These are phyloP conservation scores for Colletotrichum agaves DNA, from an alignment of 2,329 filamentous ascomycete species.

Conservation along the genomic window DNA sequence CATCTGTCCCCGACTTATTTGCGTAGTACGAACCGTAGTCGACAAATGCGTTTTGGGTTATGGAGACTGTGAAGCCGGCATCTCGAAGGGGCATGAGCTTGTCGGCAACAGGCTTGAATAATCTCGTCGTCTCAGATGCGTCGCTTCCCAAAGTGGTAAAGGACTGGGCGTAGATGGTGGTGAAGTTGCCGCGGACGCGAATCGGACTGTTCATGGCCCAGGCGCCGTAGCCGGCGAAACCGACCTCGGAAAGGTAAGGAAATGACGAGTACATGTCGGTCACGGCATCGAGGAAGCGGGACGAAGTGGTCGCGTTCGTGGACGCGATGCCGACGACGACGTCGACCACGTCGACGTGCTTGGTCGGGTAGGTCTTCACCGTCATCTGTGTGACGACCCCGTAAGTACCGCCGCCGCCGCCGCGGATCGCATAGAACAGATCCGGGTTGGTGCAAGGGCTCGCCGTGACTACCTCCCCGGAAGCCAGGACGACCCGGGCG, in stretches of 20 bases:
- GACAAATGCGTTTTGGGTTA: background rate
- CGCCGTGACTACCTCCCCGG: constrained; percentile 41
- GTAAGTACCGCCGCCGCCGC: constrained; percentile 46
- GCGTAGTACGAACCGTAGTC: constrained; percentile 14
- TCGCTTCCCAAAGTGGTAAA: constrained; percentile 14
- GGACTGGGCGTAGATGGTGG: constrained; percentile 1
- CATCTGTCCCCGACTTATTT: background rate
- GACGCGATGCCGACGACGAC: constrained; percentile 48
- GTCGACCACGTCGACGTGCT: constrained; percentile 53
- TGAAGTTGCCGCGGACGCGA: constrained; percentile 14
- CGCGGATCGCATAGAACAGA: constrained; percentile 46
- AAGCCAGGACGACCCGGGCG: constrained; percentile 44
- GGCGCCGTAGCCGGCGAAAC: constrained; percentile 22
- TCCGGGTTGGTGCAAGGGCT: constrained; percentile 41
- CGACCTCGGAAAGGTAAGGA: constrained; percentile 18
- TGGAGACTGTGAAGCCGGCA: background rate
- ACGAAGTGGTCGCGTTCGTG: constrained; percentile 33
- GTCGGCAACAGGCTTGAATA: constrained; percentile 7
- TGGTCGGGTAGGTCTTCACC: constrained; percentile 40
- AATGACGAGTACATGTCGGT: constrained; percentile 3
- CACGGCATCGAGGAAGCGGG: constrained; percentile 10
- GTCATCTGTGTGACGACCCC: constrained; percentile 45
- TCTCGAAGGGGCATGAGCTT: background rate
- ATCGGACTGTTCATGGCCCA: constrained; percentile 26
- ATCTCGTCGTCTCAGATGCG: background rate